Evolutionary conservation across 352 stramenopile genomes (phyloP), one percentile per base, ranked within the genome.

Genomic region (Phytophthora sp.): DNA sequence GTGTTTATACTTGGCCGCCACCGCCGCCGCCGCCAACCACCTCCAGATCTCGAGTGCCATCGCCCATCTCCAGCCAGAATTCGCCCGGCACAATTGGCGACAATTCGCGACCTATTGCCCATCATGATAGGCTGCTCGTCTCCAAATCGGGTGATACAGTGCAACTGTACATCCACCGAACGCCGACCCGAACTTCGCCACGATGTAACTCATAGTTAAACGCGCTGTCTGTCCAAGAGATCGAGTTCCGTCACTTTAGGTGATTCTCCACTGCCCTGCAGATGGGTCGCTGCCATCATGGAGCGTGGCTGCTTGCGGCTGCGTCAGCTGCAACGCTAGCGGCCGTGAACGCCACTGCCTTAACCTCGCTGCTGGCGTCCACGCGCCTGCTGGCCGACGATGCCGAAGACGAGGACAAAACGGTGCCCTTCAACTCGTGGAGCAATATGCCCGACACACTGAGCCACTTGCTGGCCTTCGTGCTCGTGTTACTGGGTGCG

Each of bases 401-500:
- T 11, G 11, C 18, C 2, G 42, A 50, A 7, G 57, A 68, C 16
- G 63, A 60, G 2, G 68, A 76, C 33, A 51, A 49, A 0, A 68
- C 62, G 13, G 62, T 80, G 33, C 79, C 79, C n/a, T 87, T 87
- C 50, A 66, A 68, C 35, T 80, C 66, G 13, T 66, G 57, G 57
- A 67, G 63, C 33, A 68, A 70, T 29, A 60, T 77, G 16, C 58
- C 67, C 29, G 62, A 85, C 59, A 83, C 80, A 38, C 67, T 89
- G 42, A 66, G 68, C 39, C 56, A 84, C 57, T 39, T 79, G 12
- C 56, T 84, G 38, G 76, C 66, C 46, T 89, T 89, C 52, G 63
- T 85, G 33, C 66, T 89, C 42, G 77, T 89, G 46, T 65, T 86
- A 42, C 41, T 77, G 33, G 74, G 71, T n/a, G 80, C 77, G 36